Evolutionary conservation across 2,329 filamentous ascomycete species (phyloP), one percentile per base, ranked within the genome.

Genomic region (Laburnicola sp.): DNA sequence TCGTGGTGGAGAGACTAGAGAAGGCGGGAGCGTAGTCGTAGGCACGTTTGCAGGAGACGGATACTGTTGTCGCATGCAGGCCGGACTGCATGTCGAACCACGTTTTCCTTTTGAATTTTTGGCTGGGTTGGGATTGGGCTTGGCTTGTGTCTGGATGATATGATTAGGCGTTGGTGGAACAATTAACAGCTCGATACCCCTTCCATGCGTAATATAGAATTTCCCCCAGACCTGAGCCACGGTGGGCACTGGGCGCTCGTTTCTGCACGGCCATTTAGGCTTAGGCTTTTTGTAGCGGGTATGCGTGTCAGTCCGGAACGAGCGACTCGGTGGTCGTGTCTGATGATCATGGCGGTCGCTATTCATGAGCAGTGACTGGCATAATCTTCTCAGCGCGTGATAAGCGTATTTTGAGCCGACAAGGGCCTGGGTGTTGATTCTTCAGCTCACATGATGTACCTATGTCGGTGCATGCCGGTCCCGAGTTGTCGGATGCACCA

Each of bases 1-100:
- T 73, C 23, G 80, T 86, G 6, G 74, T 84, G 27, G 71, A 74
- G 56, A 70, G 75, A 46, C 67, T 82, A 56, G 74, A 71, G 51
- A 50, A 54, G 32, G 56, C 55, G 8, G 51, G 51, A 16, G 36
- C 23, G 35, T 63, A 44, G 22, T 27, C 9, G 25, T 6, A 44
- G 35, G 36, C 30, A 36, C 21, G 36, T 34, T 6, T 36, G 9
- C 22, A 25, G 26, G 27, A 26, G 30, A 6, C 9, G 26, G 8
- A 6, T 9, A 28, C 30, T 43, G 40, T 27, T 32, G 40, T 37
- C 34, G 27, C 4, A 26, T 41, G 38, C 31, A 42, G 40, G 35
- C 9, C 9, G 9, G 30, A 16, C 8, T 11, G 28, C 9, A 39
- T 27, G 23, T 26, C 37, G 37, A 23, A 39, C 6, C 45, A 22